Evolutionary conservation across 305 asterid genomes (phyloP).

Genomic region (Withania somnifera): DNA sequence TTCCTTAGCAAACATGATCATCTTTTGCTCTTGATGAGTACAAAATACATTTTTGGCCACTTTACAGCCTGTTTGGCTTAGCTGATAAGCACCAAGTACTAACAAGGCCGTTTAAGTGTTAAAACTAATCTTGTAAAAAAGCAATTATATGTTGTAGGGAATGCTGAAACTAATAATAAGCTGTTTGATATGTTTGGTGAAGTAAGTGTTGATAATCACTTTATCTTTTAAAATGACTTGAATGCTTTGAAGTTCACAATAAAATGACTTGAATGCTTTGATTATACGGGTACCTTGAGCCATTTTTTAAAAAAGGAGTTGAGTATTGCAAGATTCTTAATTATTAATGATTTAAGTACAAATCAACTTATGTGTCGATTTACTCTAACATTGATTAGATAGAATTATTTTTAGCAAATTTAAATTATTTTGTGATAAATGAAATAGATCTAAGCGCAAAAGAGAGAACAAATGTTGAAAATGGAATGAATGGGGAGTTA

Average conservation of each 20-base stretch:
- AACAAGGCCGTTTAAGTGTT: neutral
- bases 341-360: neutral
- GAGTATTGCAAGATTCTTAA: neutral
- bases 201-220: neutral
- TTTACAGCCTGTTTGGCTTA: neutral
- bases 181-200: neutral
- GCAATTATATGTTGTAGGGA: neutral
- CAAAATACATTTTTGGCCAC: neutral
- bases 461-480: neutral
- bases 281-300: neutral
- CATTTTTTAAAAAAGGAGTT: neutral
- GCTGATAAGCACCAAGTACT: neutral
- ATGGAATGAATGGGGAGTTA: neutral
- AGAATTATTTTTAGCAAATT: neutral
- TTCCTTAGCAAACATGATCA: neutral
- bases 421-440: neutral
- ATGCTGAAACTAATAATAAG: neutral
- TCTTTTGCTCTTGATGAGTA: neutral
- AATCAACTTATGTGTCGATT: neutral
- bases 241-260: neutral
- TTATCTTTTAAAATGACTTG: neutral
- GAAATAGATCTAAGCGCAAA: neutral
- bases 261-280: neutral
- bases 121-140: neutral
- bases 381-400: neutral